Evolutionary conservation across 805 yeast species (phyloP).

Genomic region (Komagataella kurtzmanii): DNA sequence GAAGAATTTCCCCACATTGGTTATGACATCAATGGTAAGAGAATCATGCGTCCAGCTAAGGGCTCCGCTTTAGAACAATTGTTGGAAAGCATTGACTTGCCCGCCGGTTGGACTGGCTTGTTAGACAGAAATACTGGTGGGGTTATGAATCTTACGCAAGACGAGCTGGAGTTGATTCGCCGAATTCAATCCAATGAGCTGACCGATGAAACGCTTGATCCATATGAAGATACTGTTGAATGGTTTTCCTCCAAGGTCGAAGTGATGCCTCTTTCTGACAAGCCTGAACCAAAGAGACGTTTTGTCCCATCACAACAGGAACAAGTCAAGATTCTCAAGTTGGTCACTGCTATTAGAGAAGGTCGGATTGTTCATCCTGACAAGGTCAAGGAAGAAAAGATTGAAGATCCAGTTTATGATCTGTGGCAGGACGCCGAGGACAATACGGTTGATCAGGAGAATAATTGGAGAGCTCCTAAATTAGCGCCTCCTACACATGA

Average conservation of each 20-base stretch:
- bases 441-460: slow-evolving; percentile 55
- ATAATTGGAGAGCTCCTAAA: slow-evolving; percentile 93
- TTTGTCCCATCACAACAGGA: slow-evolving; percentile 95
- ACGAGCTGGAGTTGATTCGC: slow-evolving; percentile 79
- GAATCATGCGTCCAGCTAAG: slow-evolving; percentile 97
- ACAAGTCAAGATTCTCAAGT: slow-evolving; percentile 92
- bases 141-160: slow-evolving; percentile 67
- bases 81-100: slow-evolving; percentile 82
- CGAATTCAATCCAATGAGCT: slow-evolving; percentile 78
- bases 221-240: slow-evolving; percentile 88
- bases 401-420: slow-evolving; percentile 45
- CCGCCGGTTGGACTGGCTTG: slow-evolving; percentile 98
- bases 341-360: slow-evolving; percentile 91
- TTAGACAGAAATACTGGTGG: slow-evolving; percentile 83
- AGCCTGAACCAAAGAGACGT: slow-evolving; percentile 95
- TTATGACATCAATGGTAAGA: slow-evolving; percentile 91
- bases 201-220: slow-evolving; percentile 69
- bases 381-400: slow-evolving; percentile 36
- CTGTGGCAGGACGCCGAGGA: slow-evolving; percentile 72
- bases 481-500: slow-evolving; percentile 93
- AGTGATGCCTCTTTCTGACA: slow-evolving; percentile 83
- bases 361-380: slow-evolving; percentile 82
- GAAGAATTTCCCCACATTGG: slow-evolving; percentile 97
- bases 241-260: slow-evolving; percentile 87
- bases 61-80: slow-evolving; percentile 89